phyloP scores from a whole-genome alignment of 768 basidiomycete genomes.

The Lactarius deliciosus region DNA sequence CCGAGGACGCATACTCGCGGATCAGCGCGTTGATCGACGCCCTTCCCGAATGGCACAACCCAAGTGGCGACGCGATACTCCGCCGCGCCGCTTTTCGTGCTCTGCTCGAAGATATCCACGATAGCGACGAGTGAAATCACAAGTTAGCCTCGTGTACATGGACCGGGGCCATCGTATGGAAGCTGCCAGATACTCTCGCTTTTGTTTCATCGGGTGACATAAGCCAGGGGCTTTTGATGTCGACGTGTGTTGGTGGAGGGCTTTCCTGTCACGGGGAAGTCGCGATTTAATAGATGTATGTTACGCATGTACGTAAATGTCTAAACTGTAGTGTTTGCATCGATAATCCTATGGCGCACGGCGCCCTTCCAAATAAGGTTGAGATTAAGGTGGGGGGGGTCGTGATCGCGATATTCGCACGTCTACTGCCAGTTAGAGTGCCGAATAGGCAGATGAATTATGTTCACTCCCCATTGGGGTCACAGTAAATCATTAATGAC shows the following conservation, averaged over 20 bases:
- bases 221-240: neutral
- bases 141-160: neutral
- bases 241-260: neutral
- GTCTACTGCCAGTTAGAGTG: neutral
- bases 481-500: neutral
- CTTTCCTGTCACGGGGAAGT: neutral
- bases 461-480: neutral
- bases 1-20: slow-evolving; percentile 65
- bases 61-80: slow-evolving; percentile 41
- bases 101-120: slow-evolving; percentile 85
- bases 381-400: neutral
- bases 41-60: slow-evolving; percentile 58
- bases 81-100: slow-evolving; percentile 72
- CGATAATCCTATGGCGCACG: neutral
- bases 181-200: neutral
- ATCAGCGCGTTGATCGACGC: slow-evolving; percentile 67
- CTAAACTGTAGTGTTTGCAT: neutral
- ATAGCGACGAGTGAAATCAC: slow-evolving; percentile 46
- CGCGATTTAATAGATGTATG: neutral
- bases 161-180: neutral
- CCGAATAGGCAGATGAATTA: neutral
- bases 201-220: neutral
- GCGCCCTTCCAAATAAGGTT: neutral
- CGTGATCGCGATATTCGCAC: neutral
- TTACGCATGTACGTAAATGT: neutral